phyloP scores from a whole-genome alignment of 2,329 filamentous ascomycete species.

The Furcasterigmium furcatum region DNA sequence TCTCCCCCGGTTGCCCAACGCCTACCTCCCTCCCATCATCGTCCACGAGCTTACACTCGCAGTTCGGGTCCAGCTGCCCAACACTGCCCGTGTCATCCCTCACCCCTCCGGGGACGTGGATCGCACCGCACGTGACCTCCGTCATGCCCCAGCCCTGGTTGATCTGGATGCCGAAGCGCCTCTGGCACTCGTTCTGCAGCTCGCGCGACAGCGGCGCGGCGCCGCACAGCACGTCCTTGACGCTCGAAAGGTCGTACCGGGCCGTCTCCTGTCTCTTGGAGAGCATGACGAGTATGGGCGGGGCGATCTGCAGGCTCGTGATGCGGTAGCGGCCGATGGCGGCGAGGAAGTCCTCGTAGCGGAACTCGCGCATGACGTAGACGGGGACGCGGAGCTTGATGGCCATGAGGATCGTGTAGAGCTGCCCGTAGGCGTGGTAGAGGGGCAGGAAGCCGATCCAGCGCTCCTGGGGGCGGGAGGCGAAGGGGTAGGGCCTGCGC shows the following conservation, averaged over 20 bases:
- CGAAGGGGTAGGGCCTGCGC: conserved; percentile 28
- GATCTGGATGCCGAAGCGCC: conserved; percentile 32
- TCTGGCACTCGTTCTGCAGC: conserved; percentile 42
- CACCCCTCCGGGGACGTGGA: conserved; percentile 36
- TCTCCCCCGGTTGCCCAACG: conserved; percentile 46
- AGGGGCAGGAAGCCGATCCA: conserved; percentile 63
- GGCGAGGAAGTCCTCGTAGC: conserved; percentile 49
- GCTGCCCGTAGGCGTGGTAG: conserved; percentile 59
- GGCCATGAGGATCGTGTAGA: conserved; percentile 46
- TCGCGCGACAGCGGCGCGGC: conserved; percentile 47
- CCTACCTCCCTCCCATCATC: conserved; percentile 48
- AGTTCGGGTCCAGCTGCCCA: conserved; percentile 50
- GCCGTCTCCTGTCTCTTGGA: conserved; percentile 52
- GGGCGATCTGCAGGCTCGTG: conserved; percentile 50
- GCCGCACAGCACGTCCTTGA: conserved; percentile 44
- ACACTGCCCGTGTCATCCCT: conserved; percentile 41
- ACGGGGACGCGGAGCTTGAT: conserved; percentile 40
- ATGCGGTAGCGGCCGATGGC: conserved; percentile 48
- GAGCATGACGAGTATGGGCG: conserved; percentile 56
- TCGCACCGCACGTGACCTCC: conserved; percentile 41
- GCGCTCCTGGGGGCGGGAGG: conserved; percentile 37
- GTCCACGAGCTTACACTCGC: conserved; percentile 49
- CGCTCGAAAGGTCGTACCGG: conserved; percentile 48
- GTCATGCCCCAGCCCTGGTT: conserved; percentile 62
- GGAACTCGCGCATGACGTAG: conserved; percentile 55